Evolutionary conservation across 768 basidiomycete genomes (phyloP).

Genomic region (Calocybe gangraenosa): DNA sequence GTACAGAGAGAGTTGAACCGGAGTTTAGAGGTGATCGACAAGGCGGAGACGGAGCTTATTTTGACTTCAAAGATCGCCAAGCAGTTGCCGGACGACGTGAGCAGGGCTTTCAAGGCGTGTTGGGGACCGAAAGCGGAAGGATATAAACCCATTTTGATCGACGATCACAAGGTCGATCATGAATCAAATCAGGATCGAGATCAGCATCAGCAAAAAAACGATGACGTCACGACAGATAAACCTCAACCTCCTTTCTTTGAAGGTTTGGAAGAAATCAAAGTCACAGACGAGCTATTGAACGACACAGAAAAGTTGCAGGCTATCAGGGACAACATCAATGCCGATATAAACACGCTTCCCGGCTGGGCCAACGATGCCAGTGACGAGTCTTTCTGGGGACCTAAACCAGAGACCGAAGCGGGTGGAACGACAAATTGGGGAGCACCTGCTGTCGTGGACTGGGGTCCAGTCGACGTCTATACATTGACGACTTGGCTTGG

Average conservation of each 20-base stretch:
- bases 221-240: no score
- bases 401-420: not conserved
- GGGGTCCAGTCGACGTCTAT: constrained; percentile 20
- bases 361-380: constrained; percentile 4
- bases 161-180: no score
- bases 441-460: constrained; percentile 10
- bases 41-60: constrained; percentile 48
- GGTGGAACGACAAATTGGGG: constrained; percentile 12
- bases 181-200: no score
- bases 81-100: constrained; percentile 46
- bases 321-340: constrained; percentile 12
- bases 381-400: constrained; percentile 4
- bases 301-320: constrained; percentile 11
- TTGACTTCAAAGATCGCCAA: constrained; percentile 42
- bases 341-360: constrained; percentile 9
- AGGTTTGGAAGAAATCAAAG: constrained; percentile 13
- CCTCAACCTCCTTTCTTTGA: no score
- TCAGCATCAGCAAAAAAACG: no score
- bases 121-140: constrained; percentile 47
- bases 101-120: constrained; percentile 40
- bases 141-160: constrained; percentile 23
- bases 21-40: constrained; percentile 37
- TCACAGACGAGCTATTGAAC: constrained; percentile 8
- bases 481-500: constrained; percentile 44
- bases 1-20: constrained; percentile 42